These are phyloP conservation scores for Apophysomyces elegans DNA, from an alignment of 371 early-diverging fungal species.

Conservation along the genomic window DNA sequence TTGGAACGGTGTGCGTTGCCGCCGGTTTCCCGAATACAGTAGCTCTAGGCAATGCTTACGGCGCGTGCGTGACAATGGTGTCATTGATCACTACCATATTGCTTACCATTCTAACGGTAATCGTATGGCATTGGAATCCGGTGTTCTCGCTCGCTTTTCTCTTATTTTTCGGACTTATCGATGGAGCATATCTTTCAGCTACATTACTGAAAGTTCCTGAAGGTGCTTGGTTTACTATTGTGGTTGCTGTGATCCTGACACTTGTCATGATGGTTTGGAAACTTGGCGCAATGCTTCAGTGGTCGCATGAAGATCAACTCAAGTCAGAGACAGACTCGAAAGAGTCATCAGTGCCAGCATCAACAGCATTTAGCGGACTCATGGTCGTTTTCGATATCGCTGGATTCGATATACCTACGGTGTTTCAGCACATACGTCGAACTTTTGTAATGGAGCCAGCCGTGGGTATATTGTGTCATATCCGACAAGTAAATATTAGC, in stretches of 20 bases:
- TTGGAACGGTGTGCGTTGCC: slow-evolving; percentile 44
- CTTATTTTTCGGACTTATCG: slow-evolving; percentile 33
- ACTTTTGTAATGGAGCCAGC: slow-evolving; percentile 31
- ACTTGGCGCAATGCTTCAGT: slow-evolving; percentile 28
- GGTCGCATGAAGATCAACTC: slow-evolving; percentile 20
- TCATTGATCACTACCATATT: slow-evolving; percentile 39
- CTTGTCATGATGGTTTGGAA: slow-evolving; percentile 36
- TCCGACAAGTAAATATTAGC: slow-evolving; percentile 29
- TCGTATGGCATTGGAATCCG: slow-evolving; percentile 39
- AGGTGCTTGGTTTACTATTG: slow-evolving; percentile 46
- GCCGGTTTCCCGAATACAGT: slow-evolving; percentile 43
- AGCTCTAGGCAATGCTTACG: slow-evolving; percentile 40
- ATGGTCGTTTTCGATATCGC: slow-evolving; percentile 36
- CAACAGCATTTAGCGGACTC: slow-evolving; percentile 18
- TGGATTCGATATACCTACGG: slow-evolving; percentile 31
- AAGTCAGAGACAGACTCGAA: not conserved
- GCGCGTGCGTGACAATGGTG: slow-evolving; percentile 30
- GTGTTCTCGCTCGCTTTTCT: slow-evolving; percentile 28
- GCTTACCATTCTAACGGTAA: slow-evolving; percentile 22
- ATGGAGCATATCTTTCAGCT: slow-evolving; percentile 34
- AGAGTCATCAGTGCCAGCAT: not conserved
- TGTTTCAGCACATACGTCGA: slow-evolving; percentile 28
- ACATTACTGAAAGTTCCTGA: slow-evolving; percentile 32
- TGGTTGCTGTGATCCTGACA: slow-evolving; percentile 21
- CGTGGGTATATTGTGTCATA: slow-evolving; percentile 37